Evolutionary conservation across 2,329 filamentous ascomycete genomes (phyloP).

Genomic region (Alternaria rosae): DNA sequence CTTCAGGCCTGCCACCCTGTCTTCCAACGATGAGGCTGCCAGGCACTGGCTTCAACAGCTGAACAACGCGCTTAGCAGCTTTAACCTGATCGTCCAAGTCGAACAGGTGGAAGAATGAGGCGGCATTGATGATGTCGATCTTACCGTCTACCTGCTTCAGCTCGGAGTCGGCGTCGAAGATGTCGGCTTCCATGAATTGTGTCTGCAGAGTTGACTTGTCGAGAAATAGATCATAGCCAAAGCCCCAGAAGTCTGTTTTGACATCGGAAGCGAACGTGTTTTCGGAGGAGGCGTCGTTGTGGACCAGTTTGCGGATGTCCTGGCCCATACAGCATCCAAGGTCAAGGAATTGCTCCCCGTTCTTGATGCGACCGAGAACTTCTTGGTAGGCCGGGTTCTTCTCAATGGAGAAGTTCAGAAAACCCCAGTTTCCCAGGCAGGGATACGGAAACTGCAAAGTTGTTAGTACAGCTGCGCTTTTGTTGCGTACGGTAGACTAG

Average conservation of each 20-base stretch:
- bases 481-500: background rate
- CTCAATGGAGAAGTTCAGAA: slow-evolving; percentile 44
- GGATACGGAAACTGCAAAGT: slow-evolving; percentile 43
- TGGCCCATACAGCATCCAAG: slow-evolving; percentile 57
- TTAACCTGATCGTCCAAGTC: slow-evolving; percentile 50
- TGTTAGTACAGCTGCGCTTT: background rate
- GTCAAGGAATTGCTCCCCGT: slow-evolving; percentile 50
- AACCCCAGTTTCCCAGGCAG: slow-evolving; percentile 48
- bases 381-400: slow-evolving; percentile 39
- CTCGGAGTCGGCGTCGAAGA: slow-evolving; percentile 45
- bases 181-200: slow-evolving; percentile 62
- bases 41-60: slow-evolving; percentile 43
- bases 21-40: slow-evolving; percentile 51
- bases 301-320: slow-evolving; percentile 54
- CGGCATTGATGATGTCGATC: slow-evolving; percentile 53
- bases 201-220: slow-evolving; percentile 53
- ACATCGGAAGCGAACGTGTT: slow-evolving; percentile 54
- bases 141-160: slow-evolving; percentile 48
- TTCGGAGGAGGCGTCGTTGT: slow-evolving; percentile 52
- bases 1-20: slow-evolving; percentile 44
- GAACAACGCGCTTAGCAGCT: slow-evolving; percentile 42
- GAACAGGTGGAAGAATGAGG: slow-evolving; percentile 56
- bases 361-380: slow-evolving; percentile 45
- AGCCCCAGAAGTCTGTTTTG: slow-evolving; percentile 57
- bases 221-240: slow-evolving; percentile 57